Percentiles rank a stretch among this genome's conserved stretches.
Conservation (phyloP, 2,329 filamentous ascomycete genomes). For the Venturia nashicola region DNA sequence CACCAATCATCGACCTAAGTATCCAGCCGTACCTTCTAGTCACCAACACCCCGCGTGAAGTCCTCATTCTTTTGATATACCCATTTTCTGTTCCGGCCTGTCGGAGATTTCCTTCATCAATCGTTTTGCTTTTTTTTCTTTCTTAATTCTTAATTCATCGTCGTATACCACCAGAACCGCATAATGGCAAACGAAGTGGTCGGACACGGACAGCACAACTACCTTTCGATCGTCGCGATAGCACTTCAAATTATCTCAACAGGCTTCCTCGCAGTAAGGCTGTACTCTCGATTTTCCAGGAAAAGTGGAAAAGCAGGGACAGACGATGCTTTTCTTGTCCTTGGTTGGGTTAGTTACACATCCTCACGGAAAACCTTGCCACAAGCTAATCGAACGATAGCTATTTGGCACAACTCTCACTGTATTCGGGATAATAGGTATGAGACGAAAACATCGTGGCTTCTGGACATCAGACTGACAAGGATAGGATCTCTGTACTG, state of each 20-base stretch:
- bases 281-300: background rate
- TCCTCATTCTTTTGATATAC: background rate
- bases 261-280: background rate
- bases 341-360: background rate
- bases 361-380: too few relatives aligned
- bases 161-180: background rate
- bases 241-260: background rate
- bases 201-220: background rate
- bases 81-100: background rate
- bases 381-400: background rate
- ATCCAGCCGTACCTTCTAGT: background rate
- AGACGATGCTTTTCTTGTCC: conserved; percentile 4
- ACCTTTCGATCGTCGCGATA: background rate
- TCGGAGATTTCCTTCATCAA: background rate
- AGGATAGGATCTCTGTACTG: conserved; percentile 14
- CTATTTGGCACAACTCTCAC: conserved; percentile 2
- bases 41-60: background rate
- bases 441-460: background rate
- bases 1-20: background rate
- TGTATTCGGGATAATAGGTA: background rate
- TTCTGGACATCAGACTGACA: background rate
- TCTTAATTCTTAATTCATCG: background rate
- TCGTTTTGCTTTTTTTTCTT: background rate
- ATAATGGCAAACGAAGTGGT: background rate
- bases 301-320: background rate